These are phyloP conservation scores for Voacanga thouarsii DNA, from an alignment of 257 asterid species.

Conservation along the genomic window DNA sequence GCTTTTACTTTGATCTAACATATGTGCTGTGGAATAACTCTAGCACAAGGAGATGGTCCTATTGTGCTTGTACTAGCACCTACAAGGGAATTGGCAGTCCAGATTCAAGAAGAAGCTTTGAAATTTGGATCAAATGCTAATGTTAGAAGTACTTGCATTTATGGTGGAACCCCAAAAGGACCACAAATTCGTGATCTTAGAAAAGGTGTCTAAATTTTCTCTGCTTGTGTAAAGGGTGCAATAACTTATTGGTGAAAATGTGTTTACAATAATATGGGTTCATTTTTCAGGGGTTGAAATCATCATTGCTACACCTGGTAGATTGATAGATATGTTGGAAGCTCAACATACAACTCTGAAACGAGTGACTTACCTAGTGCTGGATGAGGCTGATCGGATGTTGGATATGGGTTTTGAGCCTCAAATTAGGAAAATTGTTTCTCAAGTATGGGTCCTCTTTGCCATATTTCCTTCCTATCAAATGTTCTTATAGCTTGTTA, in stretches of 20 bases:
- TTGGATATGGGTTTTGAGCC: slow-evolving; percentile 99
- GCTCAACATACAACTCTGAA: slow-evolving; percentile 79
- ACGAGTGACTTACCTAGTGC: slow-evolving; percentile 86
- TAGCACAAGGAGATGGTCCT: slow-evolving; percentile 90
- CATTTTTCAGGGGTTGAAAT: slow-evolving; percentile 73
- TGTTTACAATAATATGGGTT: slow-evolving; percentile 15
- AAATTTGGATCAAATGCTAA: slow-evolving; percentile 68
- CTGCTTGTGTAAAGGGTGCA: neutral
- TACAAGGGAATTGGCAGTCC: slow-evolving; percentile 91
- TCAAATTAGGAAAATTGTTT: slow-evolving; percentile 80
- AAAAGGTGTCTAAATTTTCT: slow-evolving; percentile 47
- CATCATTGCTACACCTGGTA: slow-evolving; percentile 89
- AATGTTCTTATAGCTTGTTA: neutral
- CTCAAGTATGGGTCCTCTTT: slow-evolving; percentile 47
- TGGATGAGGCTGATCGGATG: slow-evolving; percentile 98
- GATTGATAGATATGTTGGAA: slow-evolving; percentile 91
- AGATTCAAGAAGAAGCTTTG: slow-evolving; percentile 79
- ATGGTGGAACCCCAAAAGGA: slow-evolving; percentile 96
- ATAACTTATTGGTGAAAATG: slow-evolving; percentile 1
- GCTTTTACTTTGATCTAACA: neutral
- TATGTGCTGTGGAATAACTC: slow-evolving; percentile 2
- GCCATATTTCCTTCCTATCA: neutral
- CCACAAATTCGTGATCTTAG: slow-evolving; percentile 90
- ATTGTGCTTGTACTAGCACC: slow-evolving; percentile 82
- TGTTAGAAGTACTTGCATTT: slow-evolving; percentile 79